Evolutionary conservation across 768 basidiomycete genomes (phyloP), one percentile per base, ranked within the genome.

Genomic region (Candolleomyces eurysporus): DNA sequence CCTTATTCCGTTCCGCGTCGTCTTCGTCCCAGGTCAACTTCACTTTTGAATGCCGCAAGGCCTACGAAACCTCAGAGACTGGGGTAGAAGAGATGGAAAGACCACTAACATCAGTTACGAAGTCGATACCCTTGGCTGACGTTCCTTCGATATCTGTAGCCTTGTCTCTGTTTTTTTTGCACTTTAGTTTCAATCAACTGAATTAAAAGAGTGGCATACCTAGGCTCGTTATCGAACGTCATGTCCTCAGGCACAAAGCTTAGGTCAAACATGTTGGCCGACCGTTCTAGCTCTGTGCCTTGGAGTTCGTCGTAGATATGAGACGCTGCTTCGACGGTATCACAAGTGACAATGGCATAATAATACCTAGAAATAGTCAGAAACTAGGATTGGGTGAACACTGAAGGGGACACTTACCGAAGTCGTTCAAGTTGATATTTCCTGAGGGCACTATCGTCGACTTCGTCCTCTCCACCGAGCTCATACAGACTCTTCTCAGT

Each of bases 1-100:
- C 67, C 48, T 86, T 86, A 60, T 81, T 83, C 45, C 96, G 89
- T 68, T 95, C 91, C 0, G 92, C 89, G 66, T 98, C 96, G 72
- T 98, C 97, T 58, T 95, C 92, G 65, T 99, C 97, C 97, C 97
- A 99, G 5, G 96, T 97, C 36, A 98, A 83, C 69, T 93, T 97
- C 62, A 98, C 96, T 79, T 94, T 97, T 14, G 97, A 99, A 72
- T 98, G 96, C 5, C 96, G 90, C 5, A 99, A 84, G 10, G 96
- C 96, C 95, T 98, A 64, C 6, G 31, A 22, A 32, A 22, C 26
- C 26, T 50, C 52, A 39, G 30, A 10, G 48, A 9, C 43, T n/a
- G 26, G 14, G 11, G 54, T 19, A 40, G 10, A 45, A n/a, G 53
- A 31, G 13, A 36, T 19, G 52, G 10, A 31, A 31, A 14, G 40